Percentiles rank a stretch among this genome's conserved stretches.
These are phyloP conservation scores for Trichoderma sp. DNA, from an alignment of 2,329 filamentous ascomycete species.

Conservation along the genomic window DNA sequence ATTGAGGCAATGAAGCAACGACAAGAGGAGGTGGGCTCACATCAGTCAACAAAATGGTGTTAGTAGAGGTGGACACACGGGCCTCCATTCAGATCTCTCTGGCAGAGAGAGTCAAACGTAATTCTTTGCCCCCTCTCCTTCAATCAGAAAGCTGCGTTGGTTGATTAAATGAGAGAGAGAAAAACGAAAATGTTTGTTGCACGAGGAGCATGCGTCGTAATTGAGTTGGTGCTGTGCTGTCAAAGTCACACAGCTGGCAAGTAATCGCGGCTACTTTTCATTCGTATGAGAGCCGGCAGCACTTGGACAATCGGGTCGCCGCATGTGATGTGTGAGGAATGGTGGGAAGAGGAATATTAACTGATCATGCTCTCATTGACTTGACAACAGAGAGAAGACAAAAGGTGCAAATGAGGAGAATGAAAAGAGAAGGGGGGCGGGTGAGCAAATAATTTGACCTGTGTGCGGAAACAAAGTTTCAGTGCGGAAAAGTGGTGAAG, in stretches of 20 bases:
- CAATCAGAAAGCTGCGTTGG: not conserved
- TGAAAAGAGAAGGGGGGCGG: not conserved
- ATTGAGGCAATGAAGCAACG: not conserved
- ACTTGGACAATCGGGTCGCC: not conserved
- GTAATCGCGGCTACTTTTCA: not conserved
- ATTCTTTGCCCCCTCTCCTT: not conserved
- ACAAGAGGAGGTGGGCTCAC: not conserved
- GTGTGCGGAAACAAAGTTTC: conserved; percentile 14
- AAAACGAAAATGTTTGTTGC: conserved; percentile 10
- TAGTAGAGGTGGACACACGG: conserved; percentile 14
- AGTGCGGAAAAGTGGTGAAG: conserved; percentile 4
- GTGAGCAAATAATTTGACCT: not conserved
- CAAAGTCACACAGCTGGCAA: conserved; percentile 10
- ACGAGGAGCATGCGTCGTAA: conserved; percentile 7
- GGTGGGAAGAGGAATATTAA: not conserved
- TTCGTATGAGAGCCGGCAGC: not conserved
- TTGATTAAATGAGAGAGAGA: not conserved
- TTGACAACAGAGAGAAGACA: not conserved
- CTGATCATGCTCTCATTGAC: not conserved
- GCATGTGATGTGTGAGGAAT: not conserved
- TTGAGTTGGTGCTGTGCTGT: conserved; percentile 8
- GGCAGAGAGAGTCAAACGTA: not conserved
- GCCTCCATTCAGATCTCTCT: conserved; percentile 9
- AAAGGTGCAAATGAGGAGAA: not conserved
- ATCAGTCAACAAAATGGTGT: not conserved